These are phyloP conservation scores for Lepiota venenata DNA, from an alignment of 768 basidiomycete genomes.

Conservation along the genomic window DNA sequence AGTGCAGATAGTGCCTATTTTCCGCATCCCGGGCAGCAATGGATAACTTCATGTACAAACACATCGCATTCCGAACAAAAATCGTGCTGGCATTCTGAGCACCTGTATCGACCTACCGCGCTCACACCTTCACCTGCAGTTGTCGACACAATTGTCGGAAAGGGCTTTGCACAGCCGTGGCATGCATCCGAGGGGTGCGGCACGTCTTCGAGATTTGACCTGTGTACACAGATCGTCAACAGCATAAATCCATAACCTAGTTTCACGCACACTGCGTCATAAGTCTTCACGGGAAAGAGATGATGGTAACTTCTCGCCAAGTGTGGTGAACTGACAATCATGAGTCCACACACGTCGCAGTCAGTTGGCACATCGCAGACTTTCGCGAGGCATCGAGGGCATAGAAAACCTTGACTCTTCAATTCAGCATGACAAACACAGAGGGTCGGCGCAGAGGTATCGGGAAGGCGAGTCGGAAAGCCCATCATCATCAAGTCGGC, in stretches of 20 bases:
- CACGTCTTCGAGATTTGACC: slow-evolving; percentile 38
- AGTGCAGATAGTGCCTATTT: slow-evolving; percentile 22
- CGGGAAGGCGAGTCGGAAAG: slow-evolving; percentile 90
- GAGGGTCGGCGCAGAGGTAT: slow-evolving; percentile 75
- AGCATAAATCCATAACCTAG: background rate
- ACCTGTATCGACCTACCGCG: slow-evolving; percentile 83
- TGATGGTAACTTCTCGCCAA: slow-evolving; percentile 95
- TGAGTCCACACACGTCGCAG: slow-evolving; percentile 94
- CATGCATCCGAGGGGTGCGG: slow-evolving; percentile 44
- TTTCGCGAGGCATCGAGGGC: slow-evolving; percentile 90
- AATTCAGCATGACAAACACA: slow-evolving; percentile 94
- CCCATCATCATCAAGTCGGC: slow-evolving; percentile 99
- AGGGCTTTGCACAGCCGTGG: slow-evolving; percentile 75
- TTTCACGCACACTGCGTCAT: slow-evolving; percentile 69
- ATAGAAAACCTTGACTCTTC: slow-evolving; percentile 91
- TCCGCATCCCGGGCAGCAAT: slow-evolving; percentile 90
- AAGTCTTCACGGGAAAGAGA: slow-evolving; percentile 90
- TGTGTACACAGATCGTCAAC: slow-evolving; percentile 13
- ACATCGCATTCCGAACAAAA: slow-evolving; percentile 97
- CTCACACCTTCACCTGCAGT: slow-evolving; percentile 66
- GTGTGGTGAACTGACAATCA: slow-evolving; percentile 98
- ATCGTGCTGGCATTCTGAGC: slow-evolving; percentile 79
- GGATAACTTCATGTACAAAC: slow-evolving; percentile 92
- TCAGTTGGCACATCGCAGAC: slow-evolving; percentile 98
- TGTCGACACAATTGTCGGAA: slow-evolving; percentile 44